Conservation (phyloP, 163 green algal species). For the Scenedesmus sp. region DNA sequence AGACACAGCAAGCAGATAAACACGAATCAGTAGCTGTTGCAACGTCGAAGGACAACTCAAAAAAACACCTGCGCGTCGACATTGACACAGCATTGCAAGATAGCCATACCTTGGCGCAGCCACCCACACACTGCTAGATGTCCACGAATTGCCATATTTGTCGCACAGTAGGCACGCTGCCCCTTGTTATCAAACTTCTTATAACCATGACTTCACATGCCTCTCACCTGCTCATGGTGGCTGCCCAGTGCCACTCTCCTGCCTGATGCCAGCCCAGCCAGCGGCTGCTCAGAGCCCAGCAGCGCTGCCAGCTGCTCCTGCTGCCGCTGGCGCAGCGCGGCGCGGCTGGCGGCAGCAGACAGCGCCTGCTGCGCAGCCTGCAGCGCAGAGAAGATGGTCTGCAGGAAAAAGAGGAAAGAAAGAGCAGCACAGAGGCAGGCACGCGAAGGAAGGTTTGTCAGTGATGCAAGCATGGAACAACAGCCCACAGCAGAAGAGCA, state of each 20-base stretch:
- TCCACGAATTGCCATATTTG: too few species aligned
- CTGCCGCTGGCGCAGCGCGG: constrained; percentile 17
- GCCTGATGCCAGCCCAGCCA: neutral
- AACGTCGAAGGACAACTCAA: neutral
- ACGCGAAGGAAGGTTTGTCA: too few species aligned
- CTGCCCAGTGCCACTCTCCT: neutral
- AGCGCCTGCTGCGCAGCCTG: constrained; percentile 31
- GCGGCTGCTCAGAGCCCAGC: neutral
- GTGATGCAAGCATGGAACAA: too few species aligned
- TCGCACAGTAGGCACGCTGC: too few species aligned
- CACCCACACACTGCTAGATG: too few species aligned
- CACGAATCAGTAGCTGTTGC: neutral
- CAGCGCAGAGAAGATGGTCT: neutral
- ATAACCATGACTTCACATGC: too few species aligned
- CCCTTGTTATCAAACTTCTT: too few species aligned
- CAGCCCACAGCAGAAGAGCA: too few species aligned
- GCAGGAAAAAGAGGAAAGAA: neutral
- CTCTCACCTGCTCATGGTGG: neutral
- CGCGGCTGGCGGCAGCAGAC: neutral
- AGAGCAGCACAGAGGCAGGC: neutral
- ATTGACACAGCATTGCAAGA: too few species aligned
- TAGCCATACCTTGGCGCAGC: too few species aligned
- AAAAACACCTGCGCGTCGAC: neutral
- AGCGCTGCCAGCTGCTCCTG: constrained; percentile 36
- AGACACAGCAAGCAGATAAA: neutral